A percentile compares a stretch with the other conserved stretches of the same genome.
These are phyloP conservation scores for Priceomyces melissophilus DNA, from an alignment of 805 yeast species.

Conservation along the genomic window DNA sequence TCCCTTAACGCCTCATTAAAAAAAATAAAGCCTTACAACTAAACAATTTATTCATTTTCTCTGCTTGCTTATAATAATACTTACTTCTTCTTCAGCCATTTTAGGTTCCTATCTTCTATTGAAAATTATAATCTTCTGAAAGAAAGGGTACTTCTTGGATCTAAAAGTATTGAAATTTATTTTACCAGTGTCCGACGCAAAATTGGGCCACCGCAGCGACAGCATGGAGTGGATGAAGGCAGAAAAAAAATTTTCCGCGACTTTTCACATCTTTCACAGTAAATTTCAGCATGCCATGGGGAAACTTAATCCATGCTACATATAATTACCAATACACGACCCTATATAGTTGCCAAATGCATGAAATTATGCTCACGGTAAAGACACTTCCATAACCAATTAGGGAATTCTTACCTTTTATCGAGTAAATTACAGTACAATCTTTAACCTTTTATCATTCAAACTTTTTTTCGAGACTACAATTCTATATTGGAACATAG, in stretches of 20 bases:
- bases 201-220: constrained; percentile 2
- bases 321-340: constrained; percentile 1
- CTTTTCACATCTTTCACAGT: background rate
- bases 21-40: too few species aligned
- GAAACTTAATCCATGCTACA: background rate
- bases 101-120: constrained; percentile 3
- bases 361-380: too few species aligned
- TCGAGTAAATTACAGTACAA: too few species aligned
- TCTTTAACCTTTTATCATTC: too few species aligned
- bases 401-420: too few species aligned
- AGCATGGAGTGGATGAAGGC: constrained; percentile 1
- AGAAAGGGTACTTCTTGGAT: background rate
- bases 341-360: background rate
- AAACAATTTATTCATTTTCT: too few species aligned
- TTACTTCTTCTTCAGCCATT: constrained; percentile 13
- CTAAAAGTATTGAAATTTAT: constrained; percentile 1
- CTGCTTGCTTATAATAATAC: background rate
- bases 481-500: too few species aligned
- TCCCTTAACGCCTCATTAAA: too few species aligned
- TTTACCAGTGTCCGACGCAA: constrained; percentile 2
- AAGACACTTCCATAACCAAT: too few species aligned
- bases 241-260: constrained; percentile 1
- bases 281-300: background rate
- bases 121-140: background rate
- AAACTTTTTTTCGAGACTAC: too few species aligned